Base-by-base conservation (phyloP, 2,329 filamentous ascomycete genomes). In the Claviceps arundinis region DNA sequence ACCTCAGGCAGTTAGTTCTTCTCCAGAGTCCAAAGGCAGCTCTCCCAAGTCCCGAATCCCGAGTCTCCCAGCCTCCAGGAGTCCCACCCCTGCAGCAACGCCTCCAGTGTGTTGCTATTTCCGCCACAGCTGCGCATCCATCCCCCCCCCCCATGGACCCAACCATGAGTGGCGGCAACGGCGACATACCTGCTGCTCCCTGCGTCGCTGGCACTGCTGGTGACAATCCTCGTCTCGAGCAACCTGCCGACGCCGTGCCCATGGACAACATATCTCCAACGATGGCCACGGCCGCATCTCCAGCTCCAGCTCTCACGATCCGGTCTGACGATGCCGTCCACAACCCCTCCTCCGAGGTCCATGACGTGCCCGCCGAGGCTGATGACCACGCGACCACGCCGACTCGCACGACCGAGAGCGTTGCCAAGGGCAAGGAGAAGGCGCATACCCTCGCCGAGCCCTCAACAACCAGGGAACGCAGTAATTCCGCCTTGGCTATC, bases 401-500 rank as follows among this genome's bases (percentile, higher is more conserved):
- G 24, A 34, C 22, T 26, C 8, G 14, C 24, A 46, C 43, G 5
- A 17, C 22, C 22, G 30, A 19, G 7, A 46, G 5, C 24, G n/a
- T n/a, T 30, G 53, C 60, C 49, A 67, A 68, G 57, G 65, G 63
- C 43, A 70, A 71, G 55, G 65, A 64, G 50, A 64, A 62, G 52
- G 62, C 57, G 14, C 57, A 61, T 16, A 55, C 63, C 6, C 54
- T 34, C 9, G 30, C 9, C 30, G 30, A 34, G 30, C 30, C 61
- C 5, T 62, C 62, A 11, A 62, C 59, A 1, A 51, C 58, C 9
- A 68, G 67, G 54, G 64, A 64, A 56, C 57, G 59, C 34, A 61
- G 64, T 52, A 67, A 69, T 48, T 62, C 61, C 13, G 60, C 63
- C 55, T 64, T 73, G 52, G 71, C 71, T 45, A 72, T 75, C 56